Conservation (phyloP, 257 asterid genomes). For the Avicennia marina region DNA sequence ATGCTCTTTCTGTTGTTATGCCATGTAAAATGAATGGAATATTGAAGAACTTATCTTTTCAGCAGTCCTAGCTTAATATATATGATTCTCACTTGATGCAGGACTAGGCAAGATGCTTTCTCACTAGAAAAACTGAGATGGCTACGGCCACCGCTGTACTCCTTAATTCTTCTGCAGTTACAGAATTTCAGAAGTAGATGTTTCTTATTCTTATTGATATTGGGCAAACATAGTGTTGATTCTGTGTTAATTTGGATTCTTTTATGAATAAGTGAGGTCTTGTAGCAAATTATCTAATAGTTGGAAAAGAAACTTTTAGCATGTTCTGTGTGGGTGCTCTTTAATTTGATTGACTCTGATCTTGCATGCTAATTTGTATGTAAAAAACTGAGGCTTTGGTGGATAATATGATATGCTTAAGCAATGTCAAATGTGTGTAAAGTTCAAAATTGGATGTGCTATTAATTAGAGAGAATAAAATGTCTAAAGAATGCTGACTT, state of each 20-base stretch:
- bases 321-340: background rate
- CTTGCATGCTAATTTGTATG: constrained; percentile 2
- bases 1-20: background rate
- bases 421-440: constrained; percentile 15
- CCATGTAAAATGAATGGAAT: constrained; percentile 3
- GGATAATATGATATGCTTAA: constrained; percentile 2
- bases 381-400: background rate
- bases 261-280: background rate
- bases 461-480: constrained; percentile 1
- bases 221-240: background rate
- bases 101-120: background rate
- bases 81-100: constrained; percentile 7
- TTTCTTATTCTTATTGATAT: no score
- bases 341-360: background rate
- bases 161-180: no score
- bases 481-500: background rate
- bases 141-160: background rate
- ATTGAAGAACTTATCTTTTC: background rate
- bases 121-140: no score
- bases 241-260: background rate
- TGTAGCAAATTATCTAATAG: no score
- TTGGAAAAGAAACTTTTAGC: no score
- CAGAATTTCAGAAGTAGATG: no score
- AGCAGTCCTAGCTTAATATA: constrained; percentile 1
- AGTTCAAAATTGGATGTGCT: background rate